These are phyloP conservation scores for Pseudopyricularia javanii DNA, from an alignment of 2,329 filamentous ascomycete genomes.

Conservation along the genomic window DNA sequence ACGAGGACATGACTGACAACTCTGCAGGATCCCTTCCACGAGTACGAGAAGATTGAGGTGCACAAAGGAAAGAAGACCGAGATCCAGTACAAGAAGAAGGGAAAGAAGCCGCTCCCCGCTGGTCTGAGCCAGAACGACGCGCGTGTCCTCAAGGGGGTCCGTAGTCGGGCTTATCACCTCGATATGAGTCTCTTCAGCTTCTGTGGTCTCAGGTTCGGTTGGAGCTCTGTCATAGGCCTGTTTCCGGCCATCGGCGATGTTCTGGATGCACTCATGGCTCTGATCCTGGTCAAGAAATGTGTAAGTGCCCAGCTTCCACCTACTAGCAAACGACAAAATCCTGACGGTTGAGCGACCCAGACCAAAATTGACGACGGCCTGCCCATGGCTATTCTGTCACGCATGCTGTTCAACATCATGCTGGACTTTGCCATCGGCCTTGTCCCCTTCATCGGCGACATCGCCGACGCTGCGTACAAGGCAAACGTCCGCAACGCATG, in stretches of 20 bases:
- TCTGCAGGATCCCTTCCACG: conserved; percentile 76
- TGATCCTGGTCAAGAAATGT: conserved; percentile 64
- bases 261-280: conserved; percentile 59
- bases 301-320: conserved; percentile 8
- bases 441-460: conserved; percentile 64
- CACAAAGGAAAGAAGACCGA: conserved; percentile 57
- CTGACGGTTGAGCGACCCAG: no score
- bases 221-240: conserved; percentile 75
- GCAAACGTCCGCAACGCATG: conserved; percentile 68
- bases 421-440: conserved; percentile 65
- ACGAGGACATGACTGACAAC: neutral
- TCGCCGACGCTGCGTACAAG: conserved; percentile 60
- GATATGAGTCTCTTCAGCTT: conserved; percentile 77
- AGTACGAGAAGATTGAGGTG: conserved; percentile 69
- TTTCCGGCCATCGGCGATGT: conserved; percentile 72
- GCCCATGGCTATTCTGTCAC: conserved; percentile 41
- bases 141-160: conserved; percentile 72
- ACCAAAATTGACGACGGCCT: conserved; percentile 64
- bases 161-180: conserved; percentile 71
- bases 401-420: conserved; percentile 72
- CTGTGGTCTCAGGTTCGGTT: conserved; percentile 75
- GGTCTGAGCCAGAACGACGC: conserved; percentile 77
- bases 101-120: conserved; percentile 71
- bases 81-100: conserved; percentile 80
- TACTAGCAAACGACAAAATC: neutral